Conservation (phyloP, 176 grass and related monocot genomes). For the Musa itinerans region DNA sequence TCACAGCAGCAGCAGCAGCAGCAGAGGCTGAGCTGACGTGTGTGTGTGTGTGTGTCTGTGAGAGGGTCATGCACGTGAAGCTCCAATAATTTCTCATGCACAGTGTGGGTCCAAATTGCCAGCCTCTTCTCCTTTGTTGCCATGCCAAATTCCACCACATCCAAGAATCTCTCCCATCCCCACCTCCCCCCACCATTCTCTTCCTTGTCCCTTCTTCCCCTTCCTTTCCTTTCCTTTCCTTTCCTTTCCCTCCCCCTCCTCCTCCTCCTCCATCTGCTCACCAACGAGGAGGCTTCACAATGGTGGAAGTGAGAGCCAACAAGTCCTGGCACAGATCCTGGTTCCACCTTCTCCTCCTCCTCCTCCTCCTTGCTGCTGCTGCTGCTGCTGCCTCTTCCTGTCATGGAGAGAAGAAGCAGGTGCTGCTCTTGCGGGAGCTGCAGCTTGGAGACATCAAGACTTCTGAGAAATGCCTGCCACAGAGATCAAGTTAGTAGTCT, state of each 20-base stretch:
- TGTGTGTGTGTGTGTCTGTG: neutral
- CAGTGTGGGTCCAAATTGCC: constrained; percentile 13
- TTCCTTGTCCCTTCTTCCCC: neutral
- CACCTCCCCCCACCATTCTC: neutral
- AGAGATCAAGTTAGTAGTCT: constrained; percentile 49
- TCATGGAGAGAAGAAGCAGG: constrained; percentile 14
- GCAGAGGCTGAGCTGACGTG: constrained; percentile 26
- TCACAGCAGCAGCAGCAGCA: neutral
- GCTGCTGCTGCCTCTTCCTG: constrained; percentile 23
- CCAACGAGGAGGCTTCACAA: neutral
- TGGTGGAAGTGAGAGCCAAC: constrained; percentile 2
- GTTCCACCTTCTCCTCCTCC: neutral
- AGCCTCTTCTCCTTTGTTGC: constrained; percentile 59
- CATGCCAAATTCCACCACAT: constrained; percentile 44
- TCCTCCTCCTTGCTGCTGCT: constrained; percentile 25
- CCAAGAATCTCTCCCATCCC: constrained; percentile 41
- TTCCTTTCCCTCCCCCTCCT: neutral
- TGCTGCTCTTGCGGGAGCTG: constrained; percentile 10
- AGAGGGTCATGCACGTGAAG: constrained; percentile 59
- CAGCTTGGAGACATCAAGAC: neutral
- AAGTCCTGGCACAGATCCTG: neutral
- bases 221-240: neutral
- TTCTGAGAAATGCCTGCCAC: constrained; percentile 11
- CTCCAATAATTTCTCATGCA: constrained; percentile 55
- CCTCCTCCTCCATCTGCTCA: neutral